Evolutionary conservation across 495 filamentous ascomycete genomes (phyloP), one percentile per base, ranked within the genome.

Genomic region (Daldinia vernicosa): DNA sequence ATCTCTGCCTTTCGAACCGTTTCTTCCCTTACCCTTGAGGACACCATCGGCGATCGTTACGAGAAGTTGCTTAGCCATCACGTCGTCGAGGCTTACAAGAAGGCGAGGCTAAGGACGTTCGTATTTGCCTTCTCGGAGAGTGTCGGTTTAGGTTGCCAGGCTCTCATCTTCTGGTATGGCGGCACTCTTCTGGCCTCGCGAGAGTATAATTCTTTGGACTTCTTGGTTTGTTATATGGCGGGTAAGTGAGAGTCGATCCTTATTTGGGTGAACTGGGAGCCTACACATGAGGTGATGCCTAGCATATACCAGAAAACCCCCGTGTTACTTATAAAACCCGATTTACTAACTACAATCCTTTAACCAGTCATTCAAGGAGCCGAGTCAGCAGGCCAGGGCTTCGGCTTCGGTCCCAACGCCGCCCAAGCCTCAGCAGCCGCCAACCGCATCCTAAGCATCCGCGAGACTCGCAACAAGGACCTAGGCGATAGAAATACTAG

Each of bases 1-100:
- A 85, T 89, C 51, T 79, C 83, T 5, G 87, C 87, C 7, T 88
- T 87, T 73, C 76, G 88, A 24, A 89, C 88, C 9, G 88, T 90
- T 14, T 81, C 83, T 19, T 80, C 76, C 66, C 79, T 89, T 12
- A 85, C 84, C 35, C 80, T 89, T 64, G 88, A 89, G 63, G 80
- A 84, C 24, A 81, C 80, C 62, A 88, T 89, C 47, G 80, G 76
- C 54, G 40, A 78, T 8, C 79, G 86, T 40, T 85, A 84, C 69
- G 71, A 80, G 7, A 22, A 37, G 2, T 74, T 85, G 27, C 76
- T 84, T 17, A 52, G 63, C 24, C 64, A 77, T 27, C 83, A 85
- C 51, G 79, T 84, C 39, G 56, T 55, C 4, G 15, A 60, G 27
- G 83, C 83, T 53, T 84, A 77, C 69, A 80, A 77, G 57, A 84